Percentiles rank a stretch among this genome's conserved stretches.
These are phyloP conservation scores for Hyaloperonospora arabidopsidis DNA, from an alignment of 352 stramenopile species.

Conservation along the genomic window DNA sequence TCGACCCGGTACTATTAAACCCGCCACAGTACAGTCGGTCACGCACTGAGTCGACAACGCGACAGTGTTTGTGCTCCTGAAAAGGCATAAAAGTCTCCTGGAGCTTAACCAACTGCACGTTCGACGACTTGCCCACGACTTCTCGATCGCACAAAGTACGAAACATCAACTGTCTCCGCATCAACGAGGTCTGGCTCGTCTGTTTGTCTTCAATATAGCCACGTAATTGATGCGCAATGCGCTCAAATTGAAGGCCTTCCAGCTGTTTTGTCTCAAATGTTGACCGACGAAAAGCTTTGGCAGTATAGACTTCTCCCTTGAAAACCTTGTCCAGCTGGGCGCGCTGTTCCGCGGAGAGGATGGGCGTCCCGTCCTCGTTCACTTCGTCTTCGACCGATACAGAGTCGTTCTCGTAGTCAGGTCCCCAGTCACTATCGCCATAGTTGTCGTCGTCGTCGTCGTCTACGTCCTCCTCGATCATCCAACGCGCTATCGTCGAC, in stretches of 20 bases:
- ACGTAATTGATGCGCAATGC: slow-evolving; percentile 62
- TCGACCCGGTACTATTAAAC: slow-evolving; percentile 61
- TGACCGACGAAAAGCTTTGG: slow-evolving; percentile 55
- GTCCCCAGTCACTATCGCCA: slow-evolving; percentile 25
- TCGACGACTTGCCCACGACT: slow-evolving; percentile 51
- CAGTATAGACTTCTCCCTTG: slow-evolving; percentile 45
- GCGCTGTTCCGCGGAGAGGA: slow-evolving; percentile 46
- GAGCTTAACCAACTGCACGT: slow-evolving; percentile 54
- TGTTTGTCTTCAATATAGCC: slow-evolving; percentile 35
- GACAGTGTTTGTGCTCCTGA: slow-evolving; percentile 68
- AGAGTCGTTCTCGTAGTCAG: slow-evolving; percentile 22
- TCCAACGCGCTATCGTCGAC: no score
- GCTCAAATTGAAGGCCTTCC: slow-evolving; percentile 36
- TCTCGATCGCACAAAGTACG: slow-evolving; percentile 61
- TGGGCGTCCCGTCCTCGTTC: slow-evolving; percentile 23
- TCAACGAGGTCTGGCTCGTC: neutral
- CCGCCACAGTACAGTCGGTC: slow-evolving; percentile 74
- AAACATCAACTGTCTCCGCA: slow-evolving; percentile 39
- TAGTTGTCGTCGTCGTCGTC: slow-evolving; percentile 21
- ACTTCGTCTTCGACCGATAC: slow-evolving; percentile 23
- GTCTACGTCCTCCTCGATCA: neutral
- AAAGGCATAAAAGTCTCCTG: slow-evolving; percentile 81
- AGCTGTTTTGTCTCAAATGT: slow-evolving; percentile 51
- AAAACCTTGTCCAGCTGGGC: slow-evolving; percentile 60
- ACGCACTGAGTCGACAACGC: slow-evolving; percentile 55